Percentiles rank a stretch among this genome's conserved stretches.
Evolutionary conservation across 1,139 yeast species (phyloP).

Genomic region (Entelexis sorbosivorans): DNA sequence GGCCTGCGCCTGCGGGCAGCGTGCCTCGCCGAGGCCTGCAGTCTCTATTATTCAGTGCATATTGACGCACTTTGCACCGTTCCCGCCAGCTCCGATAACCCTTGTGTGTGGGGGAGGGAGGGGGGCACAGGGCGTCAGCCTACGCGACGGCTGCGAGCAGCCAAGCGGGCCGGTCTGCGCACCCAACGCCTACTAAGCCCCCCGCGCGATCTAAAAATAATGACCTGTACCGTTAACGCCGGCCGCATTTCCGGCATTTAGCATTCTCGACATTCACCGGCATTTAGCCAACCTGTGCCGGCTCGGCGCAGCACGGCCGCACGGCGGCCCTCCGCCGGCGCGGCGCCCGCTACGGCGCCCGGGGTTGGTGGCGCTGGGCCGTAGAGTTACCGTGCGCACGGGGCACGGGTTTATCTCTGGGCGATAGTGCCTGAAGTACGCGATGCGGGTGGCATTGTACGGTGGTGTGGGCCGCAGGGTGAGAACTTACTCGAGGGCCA

Average conservation of each 20-base stretch:
- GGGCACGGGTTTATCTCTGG: background rate
- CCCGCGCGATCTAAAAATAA: constrained; percentile 2
- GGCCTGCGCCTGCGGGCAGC: background rate
- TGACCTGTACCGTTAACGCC: no score
- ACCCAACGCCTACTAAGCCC: background rate
- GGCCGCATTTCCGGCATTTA: no score
- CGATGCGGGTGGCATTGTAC: background rate
- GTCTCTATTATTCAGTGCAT: background rate
- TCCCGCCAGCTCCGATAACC: background rate
- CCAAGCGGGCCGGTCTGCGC: background rate
- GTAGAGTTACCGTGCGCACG: background rate
- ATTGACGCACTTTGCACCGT: background rate
- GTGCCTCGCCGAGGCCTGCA: background rate
- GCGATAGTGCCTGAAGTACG: constrained; percentile 3
- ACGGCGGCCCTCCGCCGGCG: no score
- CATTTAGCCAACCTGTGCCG: no score
- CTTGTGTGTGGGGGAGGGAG: no score
- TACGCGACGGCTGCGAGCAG: background rate
- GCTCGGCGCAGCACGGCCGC: no score
- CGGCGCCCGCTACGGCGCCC: no score
- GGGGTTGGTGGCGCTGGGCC: constrained; percentile 4
- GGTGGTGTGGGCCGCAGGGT: background rate
- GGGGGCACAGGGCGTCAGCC: background rate
- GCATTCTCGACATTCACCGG: no score
- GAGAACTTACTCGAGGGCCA: constrained; percentile 2